A percentile compares a stretch with the other conserved stretches of the same genome.
These are phyloP conservation scores for Fusarium euwallaceae DNA, from an alignment of 2,329 filamentous ascomycete species.

Conservation along the genomic window DNA sequence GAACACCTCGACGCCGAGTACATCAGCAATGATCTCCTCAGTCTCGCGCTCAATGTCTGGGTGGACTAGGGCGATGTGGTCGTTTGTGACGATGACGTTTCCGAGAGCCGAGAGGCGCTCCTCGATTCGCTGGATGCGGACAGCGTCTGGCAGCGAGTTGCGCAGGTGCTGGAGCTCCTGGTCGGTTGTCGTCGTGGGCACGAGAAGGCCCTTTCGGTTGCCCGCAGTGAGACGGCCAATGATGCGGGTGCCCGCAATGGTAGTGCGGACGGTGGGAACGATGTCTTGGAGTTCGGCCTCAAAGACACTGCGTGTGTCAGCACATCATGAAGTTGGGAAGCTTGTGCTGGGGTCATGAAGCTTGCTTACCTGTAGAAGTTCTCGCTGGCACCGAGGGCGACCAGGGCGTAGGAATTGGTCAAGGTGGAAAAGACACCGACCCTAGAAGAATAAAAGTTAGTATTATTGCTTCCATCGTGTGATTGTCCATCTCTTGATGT, in stretches of 20 bases:
- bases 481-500: neutral
- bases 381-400: conserved; percentile 94
- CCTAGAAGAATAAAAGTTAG: conserved; percentile 61
- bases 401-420: conserved; percentile 96
- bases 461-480: neutral
- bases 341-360: neutral
- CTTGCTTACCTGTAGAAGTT: conserved; percentile 90
- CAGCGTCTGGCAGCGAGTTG: conserved; percentile 90
- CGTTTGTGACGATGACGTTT: conserved; percentile 96
- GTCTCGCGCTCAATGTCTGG: conserved; percentile 97
- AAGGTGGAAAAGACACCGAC: conserved; percentile 97
- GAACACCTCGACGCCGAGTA: conserved; percentile 90
- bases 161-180: conserved; percentile 98
- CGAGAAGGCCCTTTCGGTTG: conserved; percentile 96
- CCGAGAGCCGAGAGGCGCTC: conserved; percentile 95
- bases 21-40: conserved; percentile 98
- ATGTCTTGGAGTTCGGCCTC: conserved; percentile 98
- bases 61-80: conserved; percentile 96
- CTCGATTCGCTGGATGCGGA: conserved; percentile 98
- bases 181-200: conserved; percentile 95
- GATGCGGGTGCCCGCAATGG: conserved; percentile 96
- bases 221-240: conserved; percentile 95
- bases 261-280: conserved; percentile 96
- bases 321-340: neutral
- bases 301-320: conserved; percentile 76